A percentile compares a stretch with the other conserved stretches of the same genome.
These are phyloP conservation scores for Coemansia sp. DNA, from an alignment of 192 early-diverging fungal species.

Conservation along the genomic window DNA sequence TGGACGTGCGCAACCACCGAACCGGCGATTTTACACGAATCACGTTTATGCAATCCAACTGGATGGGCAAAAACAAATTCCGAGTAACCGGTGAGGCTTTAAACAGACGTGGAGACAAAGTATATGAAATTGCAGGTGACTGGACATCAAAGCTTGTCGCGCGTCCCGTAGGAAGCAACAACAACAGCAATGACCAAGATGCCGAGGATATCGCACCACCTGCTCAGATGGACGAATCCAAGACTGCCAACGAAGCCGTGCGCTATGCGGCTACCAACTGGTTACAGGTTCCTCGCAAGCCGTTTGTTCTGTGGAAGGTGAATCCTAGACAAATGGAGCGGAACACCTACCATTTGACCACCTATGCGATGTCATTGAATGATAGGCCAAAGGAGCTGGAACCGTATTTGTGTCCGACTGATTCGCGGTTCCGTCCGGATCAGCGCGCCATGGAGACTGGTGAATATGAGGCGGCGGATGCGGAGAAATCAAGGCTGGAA, in stretches of 20 bases:
- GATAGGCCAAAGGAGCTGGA: conserved; percentile 61
- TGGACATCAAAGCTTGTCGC: conserved; percentile 71
- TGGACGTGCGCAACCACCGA: conserved; percentile 78
- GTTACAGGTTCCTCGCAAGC: conserved; percentile 41
- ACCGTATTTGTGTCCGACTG: conserved; percentile 70
- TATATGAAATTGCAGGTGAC: conserved; percentile 67
- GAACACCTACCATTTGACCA: conserved; percentile 74
- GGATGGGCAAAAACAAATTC: conserved; percentile 68
- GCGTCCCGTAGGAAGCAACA: conserved; percentile 16
- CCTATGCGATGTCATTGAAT: conserved; percentile 77
- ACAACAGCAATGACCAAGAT: conserved; percentile 5
- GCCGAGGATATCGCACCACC: conserved; percentile 29
- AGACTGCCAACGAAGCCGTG: conserved; percentile 29
- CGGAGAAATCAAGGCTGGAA: conserved; percentile 73
- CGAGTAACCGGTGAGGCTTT: conserved; percentile 62
- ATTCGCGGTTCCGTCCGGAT: conserved; percentile 82
- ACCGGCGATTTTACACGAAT: conserved; percentile 76
- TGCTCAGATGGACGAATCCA: conserved; percentile 12
- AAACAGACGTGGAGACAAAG: conserved; percentile 51
- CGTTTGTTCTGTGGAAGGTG: conserved; percentile 66
- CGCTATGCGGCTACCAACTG: conserved; percentile 30
- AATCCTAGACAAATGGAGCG: conserved; percentile 53
- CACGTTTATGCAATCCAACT: conserved; percentile 76
- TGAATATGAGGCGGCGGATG: conserved; percentile 73
- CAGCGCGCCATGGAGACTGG: conserved; percentile 85